A percentile compares a stretch with the other conserved stretches of the same genome.
These are phyloP conservation scores for Aspergillus sp. DNA, from an alignment of 2,329 filamentous ascomycete species.

Conservation along the genomic window DNA sequence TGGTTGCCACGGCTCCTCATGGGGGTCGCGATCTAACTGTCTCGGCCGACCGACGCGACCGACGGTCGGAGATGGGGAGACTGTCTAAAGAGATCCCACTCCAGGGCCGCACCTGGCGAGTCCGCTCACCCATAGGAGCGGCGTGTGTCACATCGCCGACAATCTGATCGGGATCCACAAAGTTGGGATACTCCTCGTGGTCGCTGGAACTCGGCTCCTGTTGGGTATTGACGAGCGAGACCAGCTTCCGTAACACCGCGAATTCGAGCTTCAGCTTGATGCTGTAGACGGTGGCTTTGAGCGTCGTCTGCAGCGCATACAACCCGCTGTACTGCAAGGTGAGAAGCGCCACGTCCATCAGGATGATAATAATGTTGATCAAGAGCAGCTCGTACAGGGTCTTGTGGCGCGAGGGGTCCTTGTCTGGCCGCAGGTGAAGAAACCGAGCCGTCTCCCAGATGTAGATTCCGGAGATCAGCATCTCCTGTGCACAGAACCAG, in stretches of 20 bases:
- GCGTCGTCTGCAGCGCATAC: constrained; percentile 44
- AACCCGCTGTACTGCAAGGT: constrained; percentile 42
- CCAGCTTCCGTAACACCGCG: constrained; percentile 44
- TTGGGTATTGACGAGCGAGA: constrained; percentile 36
- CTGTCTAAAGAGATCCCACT: constrained; percentile 29
- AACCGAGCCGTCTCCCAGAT: constrained; percentile 51
- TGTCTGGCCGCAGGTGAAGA: constrained; percentile 33
- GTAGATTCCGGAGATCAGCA: constrained; percentile 50
- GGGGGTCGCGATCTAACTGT: constrained; percentile 12
- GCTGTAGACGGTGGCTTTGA: constrained; percentile 48
- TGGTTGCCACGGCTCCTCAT: constrained; percentile 5
- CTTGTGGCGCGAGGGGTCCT: constrained; percentile 34
- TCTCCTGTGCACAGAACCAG: constrained; percentile 44
- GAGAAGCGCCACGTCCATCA: constrained; percentile 46
- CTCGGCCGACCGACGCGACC: constrained; percentile 18
- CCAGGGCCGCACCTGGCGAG: constrained; percentile 18
- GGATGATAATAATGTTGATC: constrained; percentile 49
- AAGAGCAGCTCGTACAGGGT: constrained; percentile 49
- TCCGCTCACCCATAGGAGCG: constrained; percentile 12
- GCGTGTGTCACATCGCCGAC: constrained; percentile 39
- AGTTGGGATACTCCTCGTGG: constrained; percentile 37
- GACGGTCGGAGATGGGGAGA: constrained; percentile 22
- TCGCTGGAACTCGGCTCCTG: constrained; percentile 31
- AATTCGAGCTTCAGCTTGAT: constrained; percentile 51
- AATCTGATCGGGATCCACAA: constrained; percentile 40